phyloP scores from a whole-genome alignment of 2,329 filamentous ascomycete genomes.

The Colletotrichum liriopes region DNA sequence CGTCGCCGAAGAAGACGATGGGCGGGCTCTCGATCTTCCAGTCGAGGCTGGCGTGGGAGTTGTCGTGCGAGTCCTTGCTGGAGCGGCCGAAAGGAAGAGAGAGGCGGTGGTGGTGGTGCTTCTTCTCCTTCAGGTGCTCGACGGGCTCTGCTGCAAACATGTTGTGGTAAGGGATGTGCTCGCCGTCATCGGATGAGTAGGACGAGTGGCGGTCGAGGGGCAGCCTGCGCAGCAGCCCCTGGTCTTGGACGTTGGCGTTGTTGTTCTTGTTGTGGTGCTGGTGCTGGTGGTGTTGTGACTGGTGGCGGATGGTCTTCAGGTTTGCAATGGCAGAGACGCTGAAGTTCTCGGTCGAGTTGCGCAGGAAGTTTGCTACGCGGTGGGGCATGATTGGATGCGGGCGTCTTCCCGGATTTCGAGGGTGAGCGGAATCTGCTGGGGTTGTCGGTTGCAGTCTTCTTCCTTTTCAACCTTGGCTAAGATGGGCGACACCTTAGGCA shows the following conservation, averaged over 20 bases:
- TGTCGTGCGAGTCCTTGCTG: constrained; percentile 57
- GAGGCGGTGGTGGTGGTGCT: constrained; percentile 56
- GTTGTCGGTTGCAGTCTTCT: constrained; percentile 18
- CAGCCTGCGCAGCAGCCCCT: constrained; percentile 31
- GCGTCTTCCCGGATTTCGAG: constrained; percentile 33
- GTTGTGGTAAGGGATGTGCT: constrained; percentile 41
- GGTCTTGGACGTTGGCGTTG: constrained; percentile 25
- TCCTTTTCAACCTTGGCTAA: constrained; percentile 34
- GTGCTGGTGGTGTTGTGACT: constrained; percentile 30
- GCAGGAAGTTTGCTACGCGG: constrained; percentile 71
- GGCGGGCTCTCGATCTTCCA: constrained; percentile 88
- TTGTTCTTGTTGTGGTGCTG: constrained; percentile 13
- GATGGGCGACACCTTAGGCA: constrained; percentile 41
- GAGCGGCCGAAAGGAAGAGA: constrained; percentile 57
- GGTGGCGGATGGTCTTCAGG: constrained; percentile 60
- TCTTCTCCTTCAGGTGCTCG: constrained; percentile 49
- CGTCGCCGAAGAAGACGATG: constrained; percentile 84
- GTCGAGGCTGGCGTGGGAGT: constrained; percentile 61
- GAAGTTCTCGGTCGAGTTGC: constrained; percentile 67
- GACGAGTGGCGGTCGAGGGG: constrained; percentile 40
- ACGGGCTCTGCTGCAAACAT: constrained; percentile 40
- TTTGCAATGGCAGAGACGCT: constrained; percentile 56
- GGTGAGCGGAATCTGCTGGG: constrained; percentile 7
- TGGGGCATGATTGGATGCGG: constrained; percentile 65
- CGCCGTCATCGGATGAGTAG: constrained; percentile 43